Evolutionary conservation across 2,329 filamentous ascomycete species (phyloP).

Genomic region (Phoma sp.): DNA sequence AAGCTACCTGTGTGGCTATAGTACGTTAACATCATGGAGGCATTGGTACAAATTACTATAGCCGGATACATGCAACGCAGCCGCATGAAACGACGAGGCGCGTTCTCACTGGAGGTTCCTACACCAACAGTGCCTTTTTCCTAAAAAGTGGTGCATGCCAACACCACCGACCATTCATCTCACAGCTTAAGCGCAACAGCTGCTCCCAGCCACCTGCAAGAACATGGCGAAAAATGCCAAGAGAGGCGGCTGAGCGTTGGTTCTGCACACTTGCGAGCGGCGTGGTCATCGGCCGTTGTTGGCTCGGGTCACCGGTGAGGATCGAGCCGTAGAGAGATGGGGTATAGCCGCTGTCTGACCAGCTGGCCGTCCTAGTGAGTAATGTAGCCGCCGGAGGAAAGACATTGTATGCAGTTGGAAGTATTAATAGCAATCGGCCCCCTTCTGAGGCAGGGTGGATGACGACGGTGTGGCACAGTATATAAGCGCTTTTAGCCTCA

Average conservation of each 20-base stretch:
- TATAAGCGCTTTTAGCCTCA: conserved; percentile 33
- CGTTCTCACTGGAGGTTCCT: conserved; percentile 29
- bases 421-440: conserved; percentile 39
- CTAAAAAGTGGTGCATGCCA: conserved; percentile 29
- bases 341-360: conserved; percentile 38
- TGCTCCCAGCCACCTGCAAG: conserved; percentile 25
- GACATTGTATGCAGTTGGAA: conserved; percentile 27
- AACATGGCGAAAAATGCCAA: conserved; percentile 24
- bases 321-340: conserved; percentile 32
- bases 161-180: conserved; percentile 33
- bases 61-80: conserved; percentile 21
- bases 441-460: conserved; percentile 27
- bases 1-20: conserved; percentile 20
- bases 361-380: conserved; percentile 25
- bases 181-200: conserved; percentile 30
- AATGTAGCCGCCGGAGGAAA: conserved; percentile 32
- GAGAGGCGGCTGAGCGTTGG: conserved; percentile 36
- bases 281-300: conserved; percentile 29
- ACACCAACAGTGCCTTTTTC: conserved; percentile 31
- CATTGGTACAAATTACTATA: conserved; percentile 20
- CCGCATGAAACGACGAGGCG: conserved; percentile 32
- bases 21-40: conserved; percentile 25
- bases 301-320: conserved; percentile 27
- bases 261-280: conserved; percentile 29
- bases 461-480: conserved; percentile 35